These are phyloP conservation scores for Endocarpon pusillum DNA, from an alignment of 495 filamentous ascomycete genomes.

Conservation along the genomic window DNA sequence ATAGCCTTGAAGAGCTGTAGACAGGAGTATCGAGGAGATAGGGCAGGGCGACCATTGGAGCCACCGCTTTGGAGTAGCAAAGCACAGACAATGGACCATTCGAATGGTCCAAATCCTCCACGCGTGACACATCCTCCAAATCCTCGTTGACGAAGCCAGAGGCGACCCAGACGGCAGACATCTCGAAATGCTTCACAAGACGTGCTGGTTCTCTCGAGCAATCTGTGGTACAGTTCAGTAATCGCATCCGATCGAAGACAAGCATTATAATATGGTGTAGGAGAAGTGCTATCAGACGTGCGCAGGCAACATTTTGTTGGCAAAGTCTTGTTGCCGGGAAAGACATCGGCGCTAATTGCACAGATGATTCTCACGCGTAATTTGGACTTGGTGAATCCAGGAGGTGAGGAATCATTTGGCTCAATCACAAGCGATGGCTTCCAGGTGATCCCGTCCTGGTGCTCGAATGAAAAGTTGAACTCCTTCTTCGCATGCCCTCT, in stretches of 20 bases:
- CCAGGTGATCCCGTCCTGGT: slow-evolving; percentile 60
- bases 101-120: slow-evolving; percentile 90
- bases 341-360: slow-evolving; percentile 44
- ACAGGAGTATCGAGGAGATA: slow-evolving; percentile 67
- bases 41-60: slow-evolving; percentile 44
- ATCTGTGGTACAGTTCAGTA: slow-evolving; percentile 53
- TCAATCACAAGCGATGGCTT: slow-evolving; percentile 52
- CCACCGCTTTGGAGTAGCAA: slow-evolving; percentile 63
- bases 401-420: slow-evolving; percentile 16
- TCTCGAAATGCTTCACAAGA: slow-evolving; percentile 58
- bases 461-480: slow-evolving; percentile 42
- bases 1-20: slow-evolving; percentile 90
- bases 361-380: slow-evolving; percentile 66
- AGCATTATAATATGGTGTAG: slow-evolving; percentile 82
- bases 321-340: slow-evolving; percentile 47
- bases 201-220: slow-evolving; percentile 45
- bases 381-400: slow-evolving; percentile 17
- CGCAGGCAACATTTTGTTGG: slow-evolving; percentile 58
- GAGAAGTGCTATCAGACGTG: slow-evolving; percentile 20
- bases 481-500: slow-evolving; percentile 32
- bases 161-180: slow-evolving; percentile 66
- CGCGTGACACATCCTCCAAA: slow-evolving; percentile 43
- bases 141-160: slow-evolving; percentile 81
- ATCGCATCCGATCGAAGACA: slow-evolving; percentile 63
- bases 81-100: slow-evolving; percentile 68